phyloP scores from a whole-genome alignment of 768 basidiomycete genomes.

The Suillus spraguei region DNA sequence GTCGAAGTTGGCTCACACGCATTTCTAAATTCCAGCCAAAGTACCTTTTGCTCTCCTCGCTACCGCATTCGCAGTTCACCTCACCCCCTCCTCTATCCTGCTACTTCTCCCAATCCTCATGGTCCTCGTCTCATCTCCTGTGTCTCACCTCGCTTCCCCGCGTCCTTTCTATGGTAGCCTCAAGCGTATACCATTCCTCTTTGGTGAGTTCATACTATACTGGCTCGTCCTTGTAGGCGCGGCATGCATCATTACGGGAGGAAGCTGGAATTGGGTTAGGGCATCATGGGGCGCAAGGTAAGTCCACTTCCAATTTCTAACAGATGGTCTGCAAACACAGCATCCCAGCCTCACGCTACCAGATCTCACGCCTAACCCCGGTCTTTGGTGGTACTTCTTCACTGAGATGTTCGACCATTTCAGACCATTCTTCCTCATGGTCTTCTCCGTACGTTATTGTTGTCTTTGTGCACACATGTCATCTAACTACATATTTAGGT shows the following conservation, averaged over 20 bases:
- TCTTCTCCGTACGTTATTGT: conserved; percentile 71
- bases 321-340: not conserved
- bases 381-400: conserved; percentile 99
- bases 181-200: conserved; percentile 23
- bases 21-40: conserved; percentile 46
- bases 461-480: not conserved
- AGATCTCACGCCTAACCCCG: conserved; percentile 92
- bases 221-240: conserved; percentile 44
- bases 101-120: conserved; percentile 68
- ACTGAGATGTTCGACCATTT: conserved; percentile 99
- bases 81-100: conserved; percentile 71
- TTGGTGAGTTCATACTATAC: conserved; percentile 56
- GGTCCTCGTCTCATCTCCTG: conserved; percentile 60
- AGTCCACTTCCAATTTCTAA: conserved; percentile 11
- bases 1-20: not conserved
- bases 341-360: conserved; percentile 70
- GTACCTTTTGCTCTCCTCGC: conserved; percentile 58
- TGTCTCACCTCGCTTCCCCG: conserved; percentile 72
- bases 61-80: conserved; percentile 71
- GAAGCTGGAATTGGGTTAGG: conserved; percentile 66
- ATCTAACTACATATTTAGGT: conserved; percentile 47
- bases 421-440: conserved; percentile 92
- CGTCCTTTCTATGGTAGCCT: conserved; percentile 27
- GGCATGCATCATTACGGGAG: conserved; percentile 57
- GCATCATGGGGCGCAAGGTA: conserved; percentile 90